Percentiles rank a stretch among this genome's conserved stretches.
Conservation (phyloP, 1,284 basidiomycete species). For the Somion occarium region DNA sequence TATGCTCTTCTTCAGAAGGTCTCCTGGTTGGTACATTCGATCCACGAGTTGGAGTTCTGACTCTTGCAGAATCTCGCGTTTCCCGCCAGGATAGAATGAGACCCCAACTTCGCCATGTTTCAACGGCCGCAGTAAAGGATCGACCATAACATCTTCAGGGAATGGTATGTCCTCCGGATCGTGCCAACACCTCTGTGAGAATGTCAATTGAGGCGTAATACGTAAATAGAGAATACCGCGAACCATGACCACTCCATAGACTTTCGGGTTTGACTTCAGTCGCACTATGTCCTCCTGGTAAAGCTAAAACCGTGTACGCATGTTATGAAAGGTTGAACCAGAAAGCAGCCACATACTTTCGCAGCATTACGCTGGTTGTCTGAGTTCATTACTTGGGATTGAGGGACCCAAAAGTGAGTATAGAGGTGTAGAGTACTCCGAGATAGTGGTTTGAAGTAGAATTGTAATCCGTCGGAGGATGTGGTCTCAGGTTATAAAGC, state of each 20-base stretch:
- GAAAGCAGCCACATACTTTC: conserved; percentile 5
- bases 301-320: conserved; percentile 38
- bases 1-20: conserved; percentile 78
- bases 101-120: conserved; percentile 80
- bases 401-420: too few species aligned
- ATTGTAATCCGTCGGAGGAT: too few species aligned
- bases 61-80: conserved; percentile 70
- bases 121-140: conserved; percentile 76
- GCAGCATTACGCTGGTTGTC: not conserved
- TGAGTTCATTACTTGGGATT: too few species aligned
- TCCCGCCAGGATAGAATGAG: conserved; percentile 56
- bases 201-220: not conserved
- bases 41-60: conserved; percentile 71
- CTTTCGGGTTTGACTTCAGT: conserved; percentile 37
- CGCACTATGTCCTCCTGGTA: conserved; percentile 75
- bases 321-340: too few species aligned
- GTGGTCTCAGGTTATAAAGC: too few species aligned
- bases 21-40: conserved; percentile 76
- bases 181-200: conserved; percentile 70
- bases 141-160: conserved; percentile 34
- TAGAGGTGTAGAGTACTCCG: too few species aligned
- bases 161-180: conserved; percentile 65
- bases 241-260: conserved; percentile 53
- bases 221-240: conserved; percentile 13
- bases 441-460: too few species aligned